Evolutionary conservation across 257 asterid species (phyloP), one percentile per base, ranked within the genome.

Genomic region (Mitragyna speciosa): DNA sequence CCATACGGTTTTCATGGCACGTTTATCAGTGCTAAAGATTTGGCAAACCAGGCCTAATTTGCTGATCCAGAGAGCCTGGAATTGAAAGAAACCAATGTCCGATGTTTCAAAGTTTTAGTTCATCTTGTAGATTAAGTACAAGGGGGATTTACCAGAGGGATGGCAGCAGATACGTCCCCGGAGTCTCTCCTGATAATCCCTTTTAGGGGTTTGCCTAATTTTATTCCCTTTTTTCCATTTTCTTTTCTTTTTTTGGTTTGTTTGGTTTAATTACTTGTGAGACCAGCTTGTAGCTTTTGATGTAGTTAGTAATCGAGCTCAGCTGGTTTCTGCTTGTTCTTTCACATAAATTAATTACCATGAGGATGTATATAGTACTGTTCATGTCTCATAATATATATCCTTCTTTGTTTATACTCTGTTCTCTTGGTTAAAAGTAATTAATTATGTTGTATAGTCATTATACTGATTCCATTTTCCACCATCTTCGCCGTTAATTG

Each of bases 1-100:
- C 99, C 99, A 0, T 95, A 95, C 56, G 99, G 99, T 31, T 95
- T 95, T 64, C 99, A 95, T 54, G 99, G 99, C 41, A 95, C 99
- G 4, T 95, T 95, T 78, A 88, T 95, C 20, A 82, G 67, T 12
- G 88, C 91, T 5, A 89, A 82, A 1, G 98, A 95, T 64, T 73
- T 95, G 84, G 92, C 83, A 9, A 86, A 74, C 79, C 99, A 95
- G 76, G 92, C 87, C 54, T 94, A 72, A 86, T 66, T 67, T 30
- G 26, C n/a, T 51, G 58, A 14, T 14, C 30, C 24, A 4, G 19
- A 47, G 43, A 66, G 71, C 71, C 71, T 5, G 71, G 39, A 30
- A 4, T 6, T 33, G 0, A 58, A 45, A 65, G 24, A 14, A 24
- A 9, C 11, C 8, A 36, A 12, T 17, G 54, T 33, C 45, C 30